Evolutionary conservation across 768 basidiomycete genomes (phyloP).

Genomic region (Bullera alba): DNA sequence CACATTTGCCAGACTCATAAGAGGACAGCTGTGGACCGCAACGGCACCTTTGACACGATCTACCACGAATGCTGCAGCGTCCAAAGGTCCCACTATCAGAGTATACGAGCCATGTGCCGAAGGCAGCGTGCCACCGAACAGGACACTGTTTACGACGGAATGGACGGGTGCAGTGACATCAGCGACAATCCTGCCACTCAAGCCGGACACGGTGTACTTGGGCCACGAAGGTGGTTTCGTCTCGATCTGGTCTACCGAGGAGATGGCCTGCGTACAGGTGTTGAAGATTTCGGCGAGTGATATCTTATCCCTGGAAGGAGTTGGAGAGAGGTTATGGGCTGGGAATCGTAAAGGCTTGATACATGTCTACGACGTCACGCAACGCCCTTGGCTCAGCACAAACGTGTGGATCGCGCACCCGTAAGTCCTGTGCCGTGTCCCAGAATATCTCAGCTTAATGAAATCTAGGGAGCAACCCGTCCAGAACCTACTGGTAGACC

Average conservation of each 20-base stretch:
- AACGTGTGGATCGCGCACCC: constrained; percentile 82
- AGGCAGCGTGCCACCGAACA: constrained; percentile 45
- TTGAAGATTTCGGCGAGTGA: constrained; percentile 74
- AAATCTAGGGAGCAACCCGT: constrained; percentile 53
- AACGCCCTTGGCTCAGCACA: constrained; percentile 74
- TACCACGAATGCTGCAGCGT: constrained; percentile 26
- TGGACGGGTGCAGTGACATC: constrained; percentile 72
- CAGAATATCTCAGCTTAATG: background rate
- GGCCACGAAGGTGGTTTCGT: constrained; percentile 89
- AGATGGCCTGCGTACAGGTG: constrained; percentile 58
- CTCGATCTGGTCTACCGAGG: constrained; percentile 64
- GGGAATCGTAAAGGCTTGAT: constrained; percentile 78
- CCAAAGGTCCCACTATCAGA: constrained; percentile 65
- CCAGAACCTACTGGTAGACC: constrained; percentile 61
- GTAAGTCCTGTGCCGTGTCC: constrained; percentile 25
- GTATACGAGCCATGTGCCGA: constrained; percentile 61
- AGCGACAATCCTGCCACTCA: constrained; percentile 65
- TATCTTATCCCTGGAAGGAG: constrained; percentile 75
- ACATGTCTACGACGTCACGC: constrained; percentile 62
- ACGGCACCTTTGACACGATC: constrained; percentile 41
- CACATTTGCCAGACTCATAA: constrained; percentile 68
- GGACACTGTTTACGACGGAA: constrained; percentile 58
- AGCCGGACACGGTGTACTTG: constrained; percentile 64
- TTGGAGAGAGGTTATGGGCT: constrained; percentile 77
- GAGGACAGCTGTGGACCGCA: constrained; percentile 77